These are phyloP conservation scores for Castanospermum australe DNA, from an alignment of 306 rosid species.

Conservation along the genomic window DNA sequence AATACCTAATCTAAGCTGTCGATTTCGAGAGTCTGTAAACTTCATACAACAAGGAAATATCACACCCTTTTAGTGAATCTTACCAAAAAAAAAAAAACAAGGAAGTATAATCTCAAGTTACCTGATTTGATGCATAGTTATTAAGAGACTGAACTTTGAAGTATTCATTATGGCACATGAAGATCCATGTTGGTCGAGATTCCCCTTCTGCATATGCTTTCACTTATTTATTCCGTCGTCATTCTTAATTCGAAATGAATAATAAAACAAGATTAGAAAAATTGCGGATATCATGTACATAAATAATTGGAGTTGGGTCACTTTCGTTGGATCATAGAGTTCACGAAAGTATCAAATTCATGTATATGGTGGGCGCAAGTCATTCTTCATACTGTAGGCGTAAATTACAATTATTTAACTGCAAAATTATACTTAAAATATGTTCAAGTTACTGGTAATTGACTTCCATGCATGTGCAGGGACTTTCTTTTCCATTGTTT, in stretches of 20 bases:
- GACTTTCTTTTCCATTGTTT: conserved; percentile 1
- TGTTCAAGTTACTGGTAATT: background rate
- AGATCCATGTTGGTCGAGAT: conserved; percentile 25
- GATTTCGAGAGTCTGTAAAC: background rate
- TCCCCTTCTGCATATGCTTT: conserved; percentile 8
- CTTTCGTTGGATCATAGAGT: background rate
- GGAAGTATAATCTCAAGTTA: background rate
- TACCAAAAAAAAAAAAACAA: background rate
- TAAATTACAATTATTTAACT: conserved; percentile 14
- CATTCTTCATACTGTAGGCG: background rate
- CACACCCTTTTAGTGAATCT: background rate
- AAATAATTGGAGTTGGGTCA: background rate
- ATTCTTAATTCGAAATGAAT: conserved; percentile 18
- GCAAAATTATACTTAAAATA: background rate
- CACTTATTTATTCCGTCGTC: background rate
- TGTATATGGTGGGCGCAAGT: background rate
- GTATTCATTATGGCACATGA: conserved; percentile 27
- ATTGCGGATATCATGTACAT: background rate
- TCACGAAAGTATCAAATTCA: background rate
- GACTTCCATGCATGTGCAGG: conserved; percentile 30
- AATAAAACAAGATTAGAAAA: conserved; percentile 7
- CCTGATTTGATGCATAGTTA: background rate
- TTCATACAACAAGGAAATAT: background rate
- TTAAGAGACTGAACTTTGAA: background rate
- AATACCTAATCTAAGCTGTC: background rate